phyloP scores from a whole-genome alignment of 345 rosid species.

The Murraya koenigii region DNA sequence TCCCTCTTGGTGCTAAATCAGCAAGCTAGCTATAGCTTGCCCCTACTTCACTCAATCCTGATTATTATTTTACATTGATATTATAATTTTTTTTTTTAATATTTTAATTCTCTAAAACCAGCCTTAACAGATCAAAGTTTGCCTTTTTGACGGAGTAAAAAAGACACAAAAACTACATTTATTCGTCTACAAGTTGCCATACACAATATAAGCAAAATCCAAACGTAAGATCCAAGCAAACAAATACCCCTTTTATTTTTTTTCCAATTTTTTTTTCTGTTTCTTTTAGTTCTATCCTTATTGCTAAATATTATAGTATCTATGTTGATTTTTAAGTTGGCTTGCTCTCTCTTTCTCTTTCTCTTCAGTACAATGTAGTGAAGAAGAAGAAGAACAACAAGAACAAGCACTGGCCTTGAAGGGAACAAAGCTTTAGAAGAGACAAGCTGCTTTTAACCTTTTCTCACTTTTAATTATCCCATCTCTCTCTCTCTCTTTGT shows the following conservation, averaged over 20 bases:
- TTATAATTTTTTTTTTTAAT: slow-evolving; percentile 2
- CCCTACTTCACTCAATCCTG: slow-evolving; percentile 64
- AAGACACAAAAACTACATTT: slow-evolving; percentile 34
- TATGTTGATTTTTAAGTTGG: slow-evolving; percentile 30
- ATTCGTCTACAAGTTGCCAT: slow-evolving; percentile 44
- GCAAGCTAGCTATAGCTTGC: slow-evolving; percentile 33
- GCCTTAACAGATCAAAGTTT: slow-evolving; percentile 24
- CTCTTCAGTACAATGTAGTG: slow-evolving; percentile 19
- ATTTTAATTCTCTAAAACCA: slow-evolving; percentile 2
- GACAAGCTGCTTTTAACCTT: slow-evolving; percentile 42
- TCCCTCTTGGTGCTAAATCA: slow-evolving; percentile 32
- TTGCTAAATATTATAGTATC: not conserved
- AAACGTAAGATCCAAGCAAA: slow-evolving; percentile 73
- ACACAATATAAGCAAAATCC: slow-evolving; percentile 23
- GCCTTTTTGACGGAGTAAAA: slow-evolving; percentile 24
- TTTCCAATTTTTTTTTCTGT: not conserved
- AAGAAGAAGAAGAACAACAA: slow-evolving; percentile 21
- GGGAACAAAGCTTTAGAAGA: slow-evolving; percentile 37
- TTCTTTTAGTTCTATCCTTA: not conserved
- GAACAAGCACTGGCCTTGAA: slow-evolving; percentile 27
- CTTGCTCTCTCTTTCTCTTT: not conserved
- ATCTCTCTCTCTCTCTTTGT: slow-evolving; percentile 13
- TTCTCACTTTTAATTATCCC: slow-evolving; percentile 8
- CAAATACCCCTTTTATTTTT: slow-evolving; percentile 10
- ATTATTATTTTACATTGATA: slow-evolving; percentile 8